Evolutionary conservation across 345 rosid genomes (phyloP), one percentile per base, ranked within the genome.

Genomic region (thale cress (Arabidopsis thaliana)): DNA sequence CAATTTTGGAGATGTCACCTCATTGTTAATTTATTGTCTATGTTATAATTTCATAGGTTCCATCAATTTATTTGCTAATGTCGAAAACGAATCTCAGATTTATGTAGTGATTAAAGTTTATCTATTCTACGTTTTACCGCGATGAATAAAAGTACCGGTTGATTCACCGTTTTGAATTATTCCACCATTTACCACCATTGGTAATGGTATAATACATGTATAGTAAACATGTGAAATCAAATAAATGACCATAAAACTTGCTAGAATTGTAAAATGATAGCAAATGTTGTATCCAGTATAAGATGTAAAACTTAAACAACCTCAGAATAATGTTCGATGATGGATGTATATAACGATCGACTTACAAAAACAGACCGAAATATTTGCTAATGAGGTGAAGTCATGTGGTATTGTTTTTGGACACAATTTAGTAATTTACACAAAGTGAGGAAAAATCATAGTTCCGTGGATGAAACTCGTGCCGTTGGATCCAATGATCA

Each of bases 401-500:
- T 56, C 64, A 69, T 75, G 78, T 59, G 73, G 40, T 46, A 37
- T 41, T 40, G 74, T 22, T 48, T 48, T 20, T 20, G 46, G 36
- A 45, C 30, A 73, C 28, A 72, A 59, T 33, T 16, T 12, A 67
- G 64, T 20, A 72, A 59, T 33, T 16, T 12, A 67, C 55, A 75
- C 73, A 58, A 60, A 68, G 33, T 38, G 65, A 59, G n/a, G 16
- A 69, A 61, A 62, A 28, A 69, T 52, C 23, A 30, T 38, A 50
- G 37, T 22, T 42, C 30, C 87, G 89, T 85, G 85, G 66, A 51
- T 20, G 16, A 49, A 40, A n/a, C 46, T 46, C 55, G 46, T 56
- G 76, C 46, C 45, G 72, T 11, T 81, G 87, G 87, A 53, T 83
- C 83, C 48, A 13, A 84, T 65, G 77, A 11, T 65, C 57, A 25